phyloP scores from a whole-genome alignment of 768 basidiomycete genomes.

The Xerocomellus amylosporus region DNA sequence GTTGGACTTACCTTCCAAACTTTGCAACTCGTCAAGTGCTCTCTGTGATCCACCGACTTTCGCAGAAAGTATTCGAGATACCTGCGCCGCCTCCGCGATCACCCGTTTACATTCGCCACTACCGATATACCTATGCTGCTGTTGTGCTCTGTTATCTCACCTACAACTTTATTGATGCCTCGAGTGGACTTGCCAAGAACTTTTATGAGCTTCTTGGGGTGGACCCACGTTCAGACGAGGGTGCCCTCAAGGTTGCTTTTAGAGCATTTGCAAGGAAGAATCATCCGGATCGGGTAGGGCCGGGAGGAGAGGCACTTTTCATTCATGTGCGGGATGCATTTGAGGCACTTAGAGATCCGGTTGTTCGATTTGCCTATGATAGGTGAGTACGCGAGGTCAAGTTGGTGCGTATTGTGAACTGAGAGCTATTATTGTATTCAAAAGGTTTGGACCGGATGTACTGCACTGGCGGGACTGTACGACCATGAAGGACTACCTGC shows the following conservation, averaged over 20 bases:
- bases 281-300: slow-evolving; percentile 74
- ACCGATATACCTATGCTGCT: slow-evolving; percentile 58
- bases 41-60: slow-evolving; percentile 41
- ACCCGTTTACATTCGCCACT: slow-evolving; percentile 51
- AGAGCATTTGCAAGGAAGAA: slow-evolving; percentile 67
- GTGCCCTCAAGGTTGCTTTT: slow-evolving; percentile 67
- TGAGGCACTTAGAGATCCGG: slow-evolving; percentile 75
- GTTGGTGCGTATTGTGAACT: not conserved
- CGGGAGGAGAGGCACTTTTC: slow-evolving; percentile 58
- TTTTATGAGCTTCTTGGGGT: slow-evolving; percentile 77
- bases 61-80: slow-evolving; percentile 31
- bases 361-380: slow-evolving; percentile 82
- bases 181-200: slow-evolving; percentile 59
- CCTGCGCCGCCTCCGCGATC: slow-evolving; percentile 42
- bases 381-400: slow-evolving; percentile 44
- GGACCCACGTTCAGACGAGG: slow-evolving; percentile 58
- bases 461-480: slow-evolving; percentile 63
- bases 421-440: not conserved
- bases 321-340: slow-evolving; percentile 70
- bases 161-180: slow-evolving; percentile 61
- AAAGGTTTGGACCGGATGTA: slow-evolving; percentile 78
- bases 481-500: slow-evolving; percentile 69
- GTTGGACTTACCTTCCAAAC: slow-evolving; percentile 70
- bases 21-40: slow-evolving; percentile 54
- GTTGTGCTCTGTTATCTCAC: slow-evolving; percentile 65